These are phyloP conservation scores for Xylaria digitata DNA, from an alignment of 2,329 filamentous ascomycete genomes.

Conservation along the genomic window DNA sequence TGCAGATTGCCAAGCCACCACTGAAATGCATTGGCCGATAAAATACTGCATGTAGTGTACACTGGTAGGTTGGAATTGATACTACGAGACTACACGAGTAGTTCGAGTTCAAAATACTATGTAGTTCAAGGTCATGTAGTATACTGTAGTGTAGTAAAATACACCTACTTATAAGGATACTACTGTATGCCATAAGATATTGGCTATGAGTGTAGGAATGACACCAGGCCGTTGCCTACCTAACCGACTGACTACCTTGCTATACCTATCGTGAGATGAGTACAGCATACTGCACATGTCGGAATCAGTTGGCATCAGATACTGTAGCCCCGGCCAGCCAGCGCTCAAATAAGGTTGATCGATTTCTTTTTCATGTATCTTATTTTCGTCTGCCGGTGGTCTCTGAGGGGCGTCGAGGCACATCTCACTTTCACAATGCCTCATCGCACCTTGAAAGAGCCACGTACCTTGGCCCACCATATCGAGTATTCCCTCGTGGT, in stretches of 20 bases:
- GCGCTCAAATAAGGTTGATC: conserved; percentile 6
- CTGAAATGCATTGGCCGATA: not conserved
- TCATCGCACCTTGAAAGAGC: not conserved
- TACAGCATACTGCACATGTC: not conserved
- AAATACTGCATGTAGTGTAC: not conserved
- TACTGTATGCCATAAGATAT: no score
- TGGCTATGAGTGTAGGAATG: no score
- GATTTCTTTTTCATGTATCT: conserved; percentile 19
- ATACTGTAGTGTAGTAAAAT: no score
- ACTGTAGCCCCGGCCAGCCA: not conserved
- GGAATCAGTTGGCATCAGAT: not conserved
- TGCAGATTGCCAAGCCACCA: conserved; percentile 27
- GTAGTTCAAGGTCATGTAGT: no score
- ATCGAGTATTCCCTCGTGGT: not conserved
- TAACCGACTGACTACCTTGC: not conserved
- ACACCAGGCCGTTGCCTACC: not conserved
- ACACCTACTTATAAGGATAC: no score
- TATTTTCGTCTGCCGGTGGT: conserved; percentile 14
- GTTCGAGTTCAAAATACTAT: conserved; percentile 12
- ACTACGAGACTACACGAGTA: not conserved
- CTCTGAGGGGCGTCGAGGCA: not conserved
- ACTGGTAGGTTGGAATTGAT: not conserved
- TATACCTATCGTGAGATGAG: not conserved
- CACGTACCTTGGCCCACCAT: no score
- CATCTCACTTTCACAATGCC: not conserved